Base-by-base conservation (phyloP, 306 rosid genomes). In the Datisca glomerata region DNA sequence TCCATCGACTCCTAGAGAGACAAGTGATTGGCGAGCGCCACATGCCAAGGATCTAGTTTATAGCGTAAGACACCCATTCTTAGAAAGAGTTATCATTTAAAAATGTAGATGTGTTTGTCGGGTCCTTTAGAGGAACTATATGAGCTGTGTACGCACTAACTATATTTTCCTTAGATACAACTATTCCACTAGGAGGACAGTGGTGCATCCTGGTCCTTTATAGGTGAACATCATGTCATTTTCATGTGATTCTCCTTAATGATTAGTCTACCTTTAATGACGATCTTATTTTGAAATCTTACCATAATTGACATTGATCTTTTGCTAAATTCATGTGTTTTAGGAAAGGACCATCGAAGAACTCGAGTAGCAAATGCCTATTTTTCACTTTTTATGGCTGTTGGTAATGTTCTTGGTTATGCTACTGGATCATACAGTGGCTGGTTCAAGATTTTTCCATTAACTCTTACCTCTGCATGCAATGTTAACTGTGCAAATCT, bases 361-460 rank as follows among this genome's bases (percentile, higher is more conserved):
- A 89, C 73, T 44, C 80, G 91, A 32, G 95, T 83, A 21, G 98
- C 96, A 66, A 84, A 91, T 67, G 91, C 98, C 27, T 89, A 84
- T 64, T 89, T 70, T 69, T 84, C 98, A 55, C 72, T 80, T 53
- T 84, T 72, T 69, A 89, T 89, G 81, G 98, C 95, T 51, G 66
- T 84, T 57, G 98, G 98, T 42, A 89, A 89, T 69, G 36, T 84
- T 73, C 73, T 89, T 58, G 95, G 98, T 21, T 84, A 56, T 60
- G 95, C 95, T 20, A 59, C 95, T 53, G 97, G 97, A 63, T 56
- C 95, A 6, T 74, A 64, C 57, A 80, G 86, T 68, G 75, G 92
- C 69, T 89, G 89, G 95, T 75, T 48, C 72, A 83, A 61, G 73
- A 41, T 89, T 61, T 77, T 89, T 29, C 43, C 86, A 38, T 87